These are phyloP conservation scores for Blastomyces gilchristii DNA, from an alignment of 2,329 filamentous ascomycete genomes.

Conservation along the genomic window DNA sequence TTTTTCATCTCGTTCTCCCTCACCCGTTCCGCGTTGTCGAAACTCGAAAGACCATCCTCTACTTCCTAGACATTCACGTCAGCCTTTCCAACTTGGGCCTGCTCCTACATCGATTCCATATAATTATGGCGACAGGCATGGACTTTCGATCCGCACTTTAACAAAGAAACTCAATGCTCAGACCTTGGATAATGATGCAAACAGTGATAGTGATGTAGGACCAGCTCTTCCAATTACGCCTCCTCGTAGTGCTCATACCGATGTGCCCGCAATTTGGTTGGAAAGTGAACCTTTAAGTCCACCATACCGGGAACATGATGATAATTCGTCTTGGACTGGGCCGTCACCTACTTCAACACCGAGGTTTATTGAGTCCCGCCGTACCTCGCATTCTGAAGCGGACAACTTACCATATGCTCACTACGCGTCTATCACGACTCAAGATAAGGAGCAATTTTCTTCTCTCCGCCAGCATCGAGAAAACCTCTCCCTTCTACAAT, in stretches of 20 bases:
- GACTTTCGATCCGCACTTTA: constrained; percentile 32
- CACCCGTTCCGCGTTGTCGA: constrained; percentile 24
- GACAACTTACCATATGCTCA: not conserved
- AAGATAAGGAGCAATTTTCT: constrained; percentile 15
- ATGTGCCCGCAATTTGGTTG: constrained; percentile 17
- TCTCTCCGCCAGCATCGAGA: constrained; percentile 30
- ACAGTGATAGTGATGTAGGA: constrained; percentile 15
- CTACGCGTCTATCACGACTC: not conserved
- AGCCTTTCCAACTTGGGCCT: constrained; percentile 28
- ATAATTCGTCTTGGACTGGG: not conserved
- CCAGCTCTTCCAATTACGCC: constrained; percentile 18
- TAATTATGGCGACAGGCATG: constrained; percentile 30
- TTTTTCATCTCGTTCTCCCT: constrained; percentile 34
- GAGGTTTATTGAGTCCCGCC: constrained; percentile 1
- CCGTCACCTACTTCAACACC: constrained; percentile 9
- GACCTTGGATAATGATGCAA: constrained; percentile 23
- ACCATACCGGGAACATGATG: not conserved
- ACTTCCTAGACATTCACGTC: constrained; percentile 24
- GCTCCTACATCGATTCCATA: constrained; percentile 36
- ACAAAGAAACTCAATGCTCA: constrained; percentile 35
- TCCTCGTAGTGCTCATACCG: constrained; percentile 10
- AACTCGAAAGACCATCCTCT: constrained; percentile 23
- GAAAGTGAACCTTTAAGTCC: constrained; percentile 5
- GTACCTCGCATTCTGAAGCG: not conserved
- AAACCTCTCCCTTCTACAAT: constrained; percentile 33